Base-by-base conservation (phyloP, 2,329 filamentous ascomycete genomes). In the Penicillium sp. region DNA sequence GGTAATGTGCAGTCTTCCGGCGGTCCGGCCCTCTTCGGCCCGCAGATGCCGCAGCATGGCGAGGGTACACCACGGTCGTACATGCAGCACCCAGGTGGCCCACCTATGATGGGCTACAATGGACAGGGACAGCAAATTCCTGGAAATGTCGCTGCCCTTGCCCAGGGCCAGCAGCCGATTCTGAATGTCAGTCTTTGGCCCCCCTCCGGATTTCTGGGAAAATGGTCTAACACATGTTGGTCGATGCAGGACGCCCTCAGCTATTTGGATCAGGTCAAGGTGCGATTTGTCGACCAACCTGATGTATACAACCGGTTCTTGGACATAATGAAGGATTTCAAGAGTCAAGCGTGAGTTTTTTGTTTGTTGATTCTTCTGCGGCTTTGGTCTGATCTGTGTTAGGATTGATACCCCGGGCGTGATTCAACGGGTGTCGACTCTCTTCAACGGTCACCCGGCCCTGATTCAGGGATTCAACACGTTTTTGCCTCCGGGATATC, bases 261-360 rank as follows among this genome's bases (percentile, higher is more conserved):
- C 64, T 98, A 98, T 66, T 81, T 98, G 23, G 93, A 98, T 66
- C 93, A 97, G 71, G 93, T 98, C 56, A 98, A 98, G 72, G 91
- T 97, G 25, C 91, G 95, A 65, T 98, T 98, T 61, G 88, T 90
- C 53, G 92, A 97, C 56, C 90, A 96, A 59, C 91, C 93, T 3
- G 92, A 97, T 69, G 93, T 98, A 0, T 98, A 98, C 65, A 97
- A 97, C 65, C 81, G 88, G 32, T 97, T 98, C 62, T 75, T 98
- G 40, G 93, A 98, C 62, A 98, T 98, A 42, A 98, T 98, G 93
- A 98, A 98, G 66, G 93, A 98, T 62, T 98, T 98, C 70, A 98
- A 98, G 73, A 95, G 90, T 63, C 92, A 95, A 73, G 90, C 91
- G 82, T 91, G 77, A 74, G 87, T 80, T 47, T 41, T 38, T 25